phyloP scores from a whole-genome alignment of 1,139 yeast species.

The Blastobotrys petasosporus region DNA sequence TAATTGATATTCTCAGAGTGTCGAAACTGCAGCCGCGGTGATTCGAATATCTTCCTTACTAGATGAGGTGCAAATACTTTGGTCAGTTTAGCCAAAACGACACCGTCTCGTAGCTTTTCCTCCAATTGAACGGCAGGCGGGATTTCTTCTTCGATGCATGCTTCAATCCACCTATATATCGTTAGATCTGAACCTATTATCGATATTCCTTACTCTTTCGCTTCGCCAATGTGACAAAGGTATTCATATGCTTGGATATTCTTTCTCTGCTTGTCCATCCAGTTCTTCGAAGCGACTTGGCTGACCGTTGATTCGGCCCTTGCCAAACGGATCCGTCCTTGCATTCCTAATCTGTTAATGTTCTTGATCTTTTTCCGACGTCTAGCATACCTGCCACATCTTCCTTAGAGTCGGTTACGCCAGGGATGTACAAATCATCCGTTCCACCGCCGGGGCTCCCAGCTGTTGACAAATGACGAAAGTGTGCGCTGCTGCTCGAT shows the following conservation, averaged over 20 bases:
- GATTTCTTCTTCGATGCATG: slow-evolving; percentile 45
- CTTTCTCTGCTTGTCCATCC: slow-evolving; percentile 42
- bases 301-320: slow-evolving; percentile 29
- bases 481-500: slow-evolving; percentile 22
- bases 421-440: slow-evolving; percentile 29
- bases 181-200: slow-evolving; percentile 6
- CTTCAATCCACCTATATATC: slow-evolving; percentile 50
- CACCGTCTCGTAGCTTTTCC: slow-evolving; percentile 74
- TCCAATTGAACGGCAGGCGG: slow-evolving; percentile 53
- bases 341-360: slow-evolving; percentile 21
- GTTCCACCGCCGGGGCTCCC: slow-evolving; percentile 14
- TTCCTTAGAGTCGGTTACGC: slow-evolving; percentile 32
- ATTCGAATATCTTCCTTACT: slow-evolving; percentile 49
- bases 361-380: slow-evolving; percentile 9
- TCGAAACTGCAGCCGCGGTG: slow-evolving; percentile 69
- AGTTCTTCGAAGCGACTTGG: slow-evolving; percentile 28
- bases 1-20: slow-evolving; percentile 91
- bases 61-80: slow-evolving; percentile 63
- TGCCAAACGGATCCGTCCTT: slow-evolving; percentile 34
- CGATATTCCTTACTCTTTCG: slow-evolving; percentile 44
- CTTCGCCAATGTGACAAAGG: slow-evolving; percentile 82
- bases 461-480: slow-evolving; percentile 22
- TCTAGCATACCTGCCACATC: slow-evolving; percentile 31
- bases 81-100: slow-evolving; percentile 73
- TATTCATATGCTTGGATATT: slow-evolving; percentile 64